These are phyloP conservation scores for Neurospora discreta DNA, from an alignment of 495 filamentous ascomycete species.

Conservation along the genomic window DNA sequence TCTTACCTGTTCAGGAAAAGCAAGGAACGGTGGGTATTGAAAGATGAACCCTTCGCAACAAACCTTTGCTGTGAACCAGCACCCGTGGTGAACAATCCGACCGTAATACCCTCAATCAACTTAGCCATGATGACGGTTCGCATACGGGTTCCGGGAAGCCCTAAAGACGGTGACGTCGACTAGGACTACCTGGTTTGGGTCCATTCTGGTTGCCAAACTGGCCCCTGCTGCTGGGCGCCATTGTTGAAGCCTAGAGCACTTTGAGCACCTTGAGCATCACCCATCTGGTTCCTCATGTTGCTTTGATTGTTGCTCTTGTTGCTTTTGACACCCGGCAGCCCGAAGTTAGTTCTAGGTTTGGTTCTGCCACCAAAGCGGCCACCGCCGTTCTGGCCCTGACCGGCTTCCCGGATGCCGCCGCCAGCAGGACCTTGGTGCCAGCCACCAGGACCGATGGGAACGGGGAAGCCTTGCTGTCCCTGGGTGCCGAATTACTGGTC, in stretches of 20 bases:
- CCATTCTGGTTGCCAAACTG: not conserved
- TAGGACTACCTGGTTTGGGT: not conserved
- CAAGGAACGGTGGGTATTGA: not conserved
- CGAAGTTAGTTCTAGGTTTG: not conserved
- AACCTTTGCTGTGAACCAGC: too few species aligned
- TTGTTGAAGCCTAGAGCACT: not conserved
- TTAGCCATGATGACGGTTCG: not conserved
- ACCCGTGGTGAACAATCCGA: too few species aligned
- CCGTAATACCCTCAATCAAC: not conserved
- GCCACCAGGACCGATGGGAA: not conserved
- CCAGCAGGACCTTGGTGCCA: not conserved
- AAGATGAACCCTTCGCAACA: too few species aligned
- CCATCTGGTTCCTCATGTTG: too few species aligned
- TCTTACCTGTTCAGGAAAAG: not conserved
- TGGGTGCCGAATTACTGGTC: not conserved
- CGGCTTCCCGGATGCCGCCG: not conserved
- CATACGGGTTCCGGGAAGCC: not conserved
- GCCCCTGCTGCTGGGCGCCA: not conserved
- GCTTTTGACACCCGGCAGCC: not conserved
- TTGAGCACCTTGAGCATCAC: not conserved
- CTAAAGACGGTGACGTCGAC: not conserved
- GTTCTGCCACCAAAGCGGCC: not conserved
- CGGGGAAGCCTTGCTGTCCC: too few species aligned
- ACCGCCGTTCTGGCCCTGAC: not conserved
- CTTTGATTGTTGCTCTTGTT: not conserved